These are phyloP conservation scores for Clitoria ternatea DNA, from an alignment of 306 rosid genomes.

Conservation along the genomic window DNA sequence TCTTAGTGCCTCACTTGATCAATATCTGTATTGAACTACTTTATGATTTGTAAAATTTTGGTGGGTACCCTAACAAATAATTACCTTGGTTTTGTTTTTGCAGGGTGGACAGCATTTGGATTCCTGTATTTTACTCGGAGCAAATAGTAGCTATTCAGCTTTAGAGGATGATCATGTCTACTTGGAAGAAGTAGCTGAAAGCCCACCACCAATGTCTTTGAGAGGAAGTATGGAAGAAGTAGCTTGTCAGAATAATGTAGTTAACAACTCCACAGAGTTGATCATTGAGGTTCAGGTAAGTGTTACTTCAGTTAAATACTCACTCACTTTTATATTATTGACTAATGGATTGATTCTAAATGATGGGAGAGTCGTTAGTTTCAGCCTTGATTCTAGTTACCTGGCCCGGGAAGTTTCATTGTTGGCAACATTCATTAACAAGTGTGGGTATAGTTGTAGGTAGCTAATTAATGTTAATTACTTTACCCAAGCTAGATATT, in stretches of 20 bases:
- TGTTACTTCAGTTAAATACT: conserved; percentile 20
- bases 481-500: not conserved
- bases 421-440: not conserved
- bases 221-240: conserved; percentile 37
- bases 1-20: conserved; percentile 19
- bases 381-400: not conserved
- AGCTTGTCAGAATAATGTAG: conserved; percentile 36
- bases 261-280: conserved; percentile 43
- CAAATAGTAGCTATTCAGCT: conserved; percentile 86
- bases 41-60: not conserved
- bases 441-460: not conserved
- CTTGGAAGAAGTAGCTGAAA: conserved; percentile 51
- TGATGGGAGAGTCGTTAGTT: not conserved
- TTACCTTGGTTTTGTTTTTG: conserved; percentile 22
- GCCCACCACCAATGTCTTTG: conserved; percentile 25
- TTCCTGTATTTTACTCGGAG: conserved; percentile 86
- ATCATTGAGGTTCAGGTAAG: conserved; percentile 81
- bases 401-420: not conserved
- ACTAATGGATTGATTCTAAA: not conserved
- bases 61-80: conserved; percentile 3
- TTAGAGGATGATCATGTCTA: conserved; percentile 57
- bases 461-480: not conserved
- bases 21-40: not conserved
- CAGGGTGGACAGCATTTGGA: conserved; percentile 78
- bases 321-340: not conserved